Base-by-base conservation (phyloP, 208 protist species). In the Leishmania aethiopica region DNA sequence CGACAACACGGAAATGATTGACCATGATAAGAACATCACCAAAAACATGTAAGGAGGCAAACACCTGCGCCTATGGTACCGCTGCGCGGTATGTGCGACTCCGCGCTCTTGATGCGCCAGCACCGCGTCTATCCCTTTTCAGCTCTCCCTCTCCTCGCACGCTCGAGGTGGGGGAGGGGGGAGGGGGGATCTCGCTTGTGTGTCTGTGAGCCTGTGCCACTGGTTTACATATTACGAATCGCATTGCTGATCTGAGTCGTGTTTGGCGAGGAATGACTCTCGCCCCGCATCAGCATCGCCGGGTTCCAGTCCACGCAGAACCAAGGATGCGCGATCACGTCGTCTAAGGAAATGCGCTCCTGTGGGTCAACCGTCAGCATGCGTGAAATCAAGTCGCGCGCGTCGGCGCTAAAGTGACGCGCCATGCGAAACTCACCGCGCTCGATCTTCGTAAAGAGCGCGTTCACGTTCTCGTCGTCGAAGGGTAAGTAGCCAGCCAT, bases 371-470 rank as follows among this genome's bases (percentile, higher is more conserved):
- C 87, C 2, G 87, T 88, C 6, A 99, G 81, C 91, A 99, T 98
- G 55, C 74, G 81, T 19, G 78, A 78, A 72, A 97, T 96, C 3
- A 97, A 73, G 69, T 96, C 93, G 35, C 90, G 88, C 15, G 87
- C 93, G 5, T 85, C 88, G 3, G 78, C 22, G n/a, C 92, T 92
- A 79, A 98, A 97, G 83, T 91, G 92, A 5, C 82, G 80, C 1
- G 92, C 88, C 88, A 93, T 97, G 60, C 86, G 86, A 75, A 92
- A 98, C 80, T 98, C 94, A 11, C 94, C 97, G 25, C 88, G 84
- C 78, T 97, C 90, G 81, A 99, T 99, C 79, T 97, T 98, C 15
- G 79, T 90, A 85, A 98, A 99, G 70, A 99, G 92, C 6, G 88
- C 89, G 77, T 94, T 96, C n/a, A 96, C 85, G 82, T 95, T 93